Conservation (phyloP, 768 basidiomycete genomes). For the Trametes punicea region DNA sequence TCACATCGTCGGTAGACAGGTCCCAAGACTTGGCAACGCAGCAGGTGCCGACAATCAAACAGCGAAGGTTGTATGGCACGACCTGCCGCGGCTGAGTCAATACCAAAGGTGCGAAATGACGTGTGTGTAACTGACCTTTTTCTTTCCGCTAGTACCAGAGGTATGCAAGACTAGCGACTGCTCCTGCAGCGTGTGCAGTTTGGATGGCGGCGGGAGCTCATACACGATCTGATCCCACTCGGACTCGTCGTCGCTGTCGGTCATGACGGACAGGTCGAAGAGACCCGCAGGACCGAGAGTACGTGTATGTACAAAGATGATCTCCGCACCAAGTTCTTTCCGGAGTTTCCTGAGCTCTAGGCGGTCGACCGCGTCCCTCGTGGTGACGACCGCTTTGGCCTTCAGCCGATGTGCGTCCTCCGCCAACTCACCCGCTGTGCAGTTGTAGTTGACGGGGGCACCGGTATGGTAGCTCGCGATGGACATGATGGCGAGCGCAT, state of each 20-base stretch:
- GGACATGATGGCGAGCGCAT: slow-evolving; percentile 44
- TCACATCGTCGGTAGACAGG: slow-evolving; percentile 39
- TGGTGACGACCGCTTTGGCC: slow-evolving; percentile 41
- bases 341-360: slow-evolving; percentile 35
- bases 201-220: slow-evolving; percentile 24
- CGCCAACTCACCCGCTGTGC: slow-evolving; percentile 41
- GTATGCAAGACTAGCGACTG: slow-evolving; percentile 57
- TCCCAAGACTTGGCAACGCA: slow-evolving; percentile 44
- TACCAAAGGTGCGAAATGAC: not conserved
- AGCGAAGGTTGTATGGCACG: slow-evolving; percentile 42
- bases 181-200: slow-evolving; percentile 39
- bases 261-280: slow-evolving; percentile 19
- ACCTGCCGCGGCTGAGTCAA: not conserved
- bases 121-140: slow-evolving; percentile 30
- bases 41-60: slow-evolving; percentile 43
- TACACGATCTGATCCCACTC: slow-evolving; percentile 8
- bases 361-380: slow-evolving; percentile 37
- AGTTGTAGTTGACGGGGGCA: slow-evolving; percentile 45
- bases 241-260: slow-evolving; percentile 8
- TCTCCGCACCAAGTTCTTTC: slow-evolving; percentile 37
- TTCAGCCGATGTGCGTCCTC: slow-evolving; percentile 40
- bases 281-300: slow-evolving; percentile 12
- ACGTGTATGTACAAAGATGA: slow-evolving; percentile 29
- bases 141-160: slow-evolving; percentile 55
- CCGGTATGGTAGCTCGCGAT: slow-evolving; percentile 42